phyloP scores from a whole-genome alignment of 805 yeast species.

The Kuraishia molischiana region DNA sequence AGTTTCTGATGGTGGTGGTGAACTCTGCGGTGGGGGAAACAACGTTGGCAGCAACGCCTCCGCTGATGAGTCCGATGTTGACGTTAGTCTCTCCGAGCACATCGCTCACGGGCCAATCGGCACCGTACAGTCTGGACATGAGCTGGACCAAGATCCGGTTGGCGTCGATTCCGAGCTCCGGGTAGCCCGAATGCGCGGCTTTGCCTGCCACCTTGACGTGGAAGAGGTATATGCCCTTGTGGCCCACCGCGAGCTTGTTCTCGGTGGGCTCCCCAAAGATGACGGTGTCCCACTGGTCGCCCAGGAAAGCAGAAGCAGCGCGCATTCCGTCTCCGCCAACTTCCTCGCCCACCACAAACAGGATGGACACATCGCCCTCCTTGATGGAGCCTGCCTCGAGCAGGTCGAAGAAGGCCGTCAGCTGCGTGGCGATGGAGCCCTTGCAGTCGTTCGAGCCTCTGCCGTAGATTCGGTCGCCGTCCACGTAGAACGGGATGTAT shows the following conservation, averaged over 20 bases:
- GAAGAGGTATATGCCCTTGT: slow-evolving; percentile 46
- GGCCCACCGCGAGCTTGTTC: slow-evolving; percentile 57
- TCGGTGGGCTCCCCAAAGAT: slow-evolving; percentile 76
- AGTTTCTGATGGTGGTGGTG: slow-evolving; percentile 39
- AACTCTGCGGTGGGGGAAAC: slow-evolving; percentile 51
- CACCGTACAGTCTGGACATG: slow-evolving; percentile 31
- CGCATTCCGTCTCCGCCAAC: slow-evolving; percentile 57
- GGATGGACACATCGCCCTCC: slow-evolving; percentile 47
- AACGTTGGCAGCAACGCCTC: slow-evolving; percentile 61
- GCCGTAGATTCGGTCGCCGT: slow-evolving; percentile 45
- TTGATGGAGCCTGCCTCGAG: slow-evolving; percentile 22
- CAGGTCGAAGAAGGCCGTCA: slow-evolving; percentile 42
- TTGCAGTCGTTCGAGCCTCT: slow-evolving; percentile 69
- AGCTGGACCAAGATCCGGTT: slow-evolving; percentile 43
- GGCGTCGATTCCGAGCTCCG: slow-evolving; percentile 58
- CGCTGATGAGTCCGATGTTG: slow-evolving; percentile 47
- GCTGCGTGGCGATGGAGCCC: slow-evolving; percentile 56
- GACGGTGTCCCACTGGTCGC: slow-evolving; percentile 45
- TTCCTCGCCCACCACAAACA: slow-evolving; percentile 69
- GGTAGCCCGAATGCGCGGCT: slow-evolving; percentile 62
- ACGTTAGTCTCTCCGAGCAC: slow-evolving; percentile 52
- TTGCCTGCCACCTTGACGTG: slow-evolving; percentile 38
- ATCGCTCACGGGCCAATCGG: slow-evolving; percentile 38
- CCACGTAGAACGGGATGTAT: slow-evolving; percentile 36
- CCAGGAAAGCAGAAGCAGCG: slow-evolving; percentile 27